phyloP scores from a whole-genome alignment of 1,139 yeast species.

The Taphrina communis region DNA sequence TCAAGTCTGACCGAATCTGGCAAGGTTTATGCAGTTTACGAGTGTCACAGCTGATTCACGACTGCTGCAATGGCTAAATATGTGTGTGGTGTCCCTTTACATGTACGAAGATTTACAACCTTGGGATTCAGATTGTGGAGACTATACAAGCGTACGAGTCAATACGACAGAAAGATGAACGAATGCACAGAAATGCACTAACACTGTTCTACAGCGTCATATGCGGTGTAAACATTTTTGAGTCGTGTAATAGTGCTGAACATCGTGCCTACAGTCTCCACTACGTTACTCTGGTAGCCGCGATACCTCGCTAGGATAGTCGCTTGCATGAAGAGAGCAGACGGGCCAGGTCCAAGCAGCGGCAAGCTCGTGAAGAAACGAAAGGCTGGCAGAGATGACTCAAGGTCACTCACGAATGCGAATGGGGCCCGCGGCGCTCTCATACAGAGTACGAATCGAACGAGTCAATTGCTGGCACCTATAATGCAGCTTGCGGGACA shows the following conservation, averaged over 20 bases:
- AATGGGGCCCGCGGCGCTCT: constrained; percentile 17
- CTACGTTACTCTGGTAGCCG: too few species aligned
- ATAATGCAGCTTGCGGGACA: constrained; percentile 48
- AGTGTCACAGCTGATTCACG: too few species aligned
- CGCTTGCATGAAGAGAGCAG: constrained; percentile 14
- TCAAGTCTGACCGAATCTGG: too few species aligned
- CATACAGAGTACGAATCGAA: constrained; percentile 44
- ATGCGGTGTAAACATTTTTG: too few species aligned
- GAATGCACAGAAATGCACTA: not conserved
- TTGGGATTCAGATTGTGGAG: not conserved
- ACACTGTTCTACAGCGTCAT: not conserved
- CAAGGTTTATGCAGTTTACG: too few species aligned
- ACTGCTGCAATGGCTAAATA: too few species aligned
- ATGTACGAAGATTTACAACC: too few species aligned
- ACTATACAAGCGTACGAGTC: not conserved
- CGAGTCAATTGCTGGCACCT: constrained; percentile 47
- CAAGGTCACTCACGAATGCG: constrained; percentile 1
- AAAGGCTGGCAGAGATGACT: constrained; percentile 11
- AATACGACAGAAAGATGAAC: constrained; percentile 4
- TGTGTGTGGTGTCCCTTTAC: too few species aligned
- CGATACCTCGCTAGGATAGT: too few species aligned
- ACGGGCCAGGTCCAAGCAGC: constrained; percentile 17
- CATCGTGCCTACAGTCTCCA: too few species aligned
- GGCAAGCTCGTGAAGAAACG: constrained; percentile 31
- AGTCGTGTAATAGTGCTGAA: too few species aligned